Conservation (phyloP, 2,329 filamentous ascomycete genomes). For the Trichoderma guizhouense region DNA sequence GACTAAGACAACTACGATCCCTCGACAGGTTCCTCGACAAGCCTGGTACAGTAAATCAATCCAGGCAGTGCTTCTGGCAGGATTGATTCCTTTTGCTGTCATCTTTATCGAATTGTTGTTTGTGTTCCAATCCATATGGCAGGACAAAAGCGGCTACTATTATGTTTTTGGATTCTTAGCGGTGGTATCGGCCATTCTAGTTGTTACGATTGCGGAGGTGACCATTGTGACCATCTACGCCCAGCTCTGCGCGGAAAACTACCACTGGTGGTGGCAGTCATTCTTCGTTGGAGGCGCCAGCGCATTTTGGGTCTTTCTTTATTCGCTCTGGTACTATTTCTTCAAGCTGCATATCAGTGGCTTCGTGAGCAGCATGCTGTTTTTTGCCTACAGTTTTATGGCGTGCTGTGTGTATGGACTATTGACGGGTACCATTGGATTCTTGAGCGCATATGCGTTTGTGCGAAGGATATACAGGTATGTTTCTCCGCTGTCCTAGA, state of each 20-base stretch:
- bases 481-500: conserved; percentile 31
- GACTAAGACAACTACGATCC: conserved; percentile 68
- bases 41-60: conserved; percentile 69
- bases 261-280: conserved; percentile 91
- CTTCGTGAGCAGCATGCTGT: conserved; percentile 74
- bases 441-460: conserved; percentile 80
- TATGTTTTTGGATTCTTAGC: conserved; percentile 86
- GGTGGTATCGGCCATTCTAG: conserved; percentile 67
- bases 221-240: conserved; percentile 81
- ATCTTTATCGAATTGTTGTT: conserved; percentile 86
- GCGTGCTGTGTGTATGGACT: conserved; percentile 79
- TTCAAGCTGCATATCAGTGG: conserved; percentile 77
- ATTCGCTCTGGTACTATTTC: conserved; percentile 81
- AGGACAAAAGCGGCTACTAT: conserved; percentile 88
- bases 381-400: conserved; percentile 81
- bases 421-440: conserved; percentile 78
- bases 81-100: conserved; percentile 79
- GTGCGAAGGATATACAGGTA: conserved; percentile 78
- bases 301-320: conserved; percentile 76
- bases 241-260: conserved; percentile 79
- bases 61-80: conserved; percentile 66
- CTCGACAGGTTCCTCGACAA: conserved; percentile 71
- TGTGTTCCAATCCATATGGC: conserved; percentile 83
- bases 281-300: conserved; percentile 76
- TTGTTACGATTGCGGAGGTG: conserved; percentile 76